phyloP scores from a whole-genome alignment of 148 eudicot species.

The Rhododendron ferrugineum region DNA sequence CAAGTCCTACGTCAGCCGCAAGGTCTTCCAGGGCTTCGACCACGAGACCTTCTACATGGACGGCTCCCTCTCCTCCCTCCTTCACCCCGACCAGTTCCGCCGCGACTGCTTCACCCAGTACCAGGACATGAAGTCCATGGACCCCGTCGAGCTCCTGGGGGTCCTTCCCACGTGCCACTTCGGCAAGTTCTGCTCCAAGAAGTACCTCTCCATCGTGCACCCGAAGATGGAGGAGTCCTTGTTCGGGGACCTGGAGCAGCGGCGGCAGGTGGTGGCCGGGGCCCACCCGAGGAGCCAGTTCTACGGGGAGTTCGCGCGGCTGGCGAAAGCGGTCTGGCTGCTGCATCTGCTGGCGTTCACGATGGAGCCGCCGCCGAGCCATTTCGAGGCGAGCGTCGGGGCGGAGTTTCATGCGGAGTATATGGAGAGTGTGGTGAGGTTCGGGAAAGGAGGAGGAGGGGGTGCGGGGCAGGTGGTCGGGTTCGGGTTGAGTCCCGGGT shows the following conservation, averaged over 20 bases:
- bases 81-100: conserved; percentile 78
- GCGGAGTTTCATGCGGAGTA: conserved; percentile 71
- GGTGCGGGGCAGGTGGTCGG: conserved; percentile 60
- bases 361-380: conserved; percentile 81
- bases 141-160: conserved; percentile 86
- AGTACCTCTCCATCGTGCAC: conserved; percentile 78
- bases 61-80: conserved; percentile 78
- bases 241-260: conserved; percentile 78
- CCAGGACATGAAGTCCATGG: conserved; percentile 90
- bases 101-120: conserved; percentile 77
- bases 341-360: conserved; percentile 91
- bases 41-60: conserved; percentile 99
- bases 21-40: conserved; percentile 86
- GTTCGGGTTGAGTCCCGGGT: conserved; percentile 87
- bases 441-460: conserved; percentile 28
- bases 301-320: conserved; percentile 64
- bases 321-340: conserved; percentile 90
- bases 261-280: conserved; percentile 65
- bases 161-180: conserved; percentile 75
- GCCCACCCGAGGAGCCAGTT: conserved; percentile 80
- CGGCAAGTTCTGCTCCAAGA: conserved; percentile 75
- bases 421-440: conserved; percentile 84
- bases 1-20: conserved; percentile 78
- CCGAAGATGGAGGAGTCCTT: conserved; percentile 96
- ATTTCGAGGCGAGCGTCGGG: conserved; percentile 84